A percentile compares a stretch with the other conserved stretches of the same genome.
Evolutionary conservation across 2,329 filamentous ascomycete genomes (phyloP).

Genomic region (Verruconis gallopava): DNA sequence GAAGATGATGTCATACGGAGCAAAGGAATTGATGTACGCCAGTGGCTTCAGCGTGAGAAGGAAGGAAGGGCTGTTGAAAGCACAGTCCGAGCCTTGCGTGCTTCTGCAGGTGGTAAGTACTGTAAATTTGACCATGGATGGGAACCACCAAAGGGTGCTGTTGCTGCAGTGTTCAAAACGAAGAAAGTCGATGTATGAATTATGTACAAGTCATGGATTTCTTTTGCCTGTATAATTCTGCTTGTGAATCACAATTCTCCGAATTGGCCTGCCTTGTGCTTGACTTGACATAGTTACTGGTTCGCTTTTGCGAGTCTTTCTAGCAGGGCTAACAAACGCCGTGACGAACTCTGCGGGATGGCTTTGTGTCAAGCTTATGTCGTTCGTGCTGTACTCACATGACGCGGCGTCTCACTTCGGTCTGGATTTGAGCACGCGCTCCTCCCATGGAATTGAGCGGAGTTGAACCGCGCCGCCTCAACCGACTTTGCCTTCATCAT

Average conservation of each 20-base stretch:
- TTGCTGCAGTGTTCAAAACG: neutral
- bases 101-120: constrained; percentile 17
- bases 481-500: too few relatives aligned
- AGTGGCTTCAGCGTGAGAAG: constrained; percentile 29
- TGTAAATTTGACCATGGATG: constrained; percentile 25
- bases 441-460: too few relatives aligned
- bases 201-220: neutral
- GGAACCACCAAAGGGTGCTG: constrained; percentile 11
- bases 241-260: constrained; percentile 1
- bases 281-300: too few relatives aligned
- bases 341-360: too few relatives aligned
- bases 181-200: neutral
- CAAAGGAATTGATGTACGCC: constrained; percentile 7
- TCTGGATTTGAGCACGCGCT: too few relatives aligned
- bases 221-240: neutral
- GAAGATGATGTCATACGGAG: neutral
- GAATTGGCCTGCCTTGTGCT: neutral
- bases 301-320: too few relatives aligned
- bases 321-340: neutral
- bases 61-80: constrained; percentile 19
- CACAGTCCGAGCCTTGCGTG: constrained; percentile 19
- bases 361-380: too few relatives aligned
- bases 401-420: too few relatives aligned
- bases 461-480: too few relatives aligned
- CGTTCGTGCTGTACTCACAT: too few relatives aligned